Evolutionary conservation across 176 grass and related monocot genomes (phyloP).

Genomic region (Hordeum vulgare): DNA sequence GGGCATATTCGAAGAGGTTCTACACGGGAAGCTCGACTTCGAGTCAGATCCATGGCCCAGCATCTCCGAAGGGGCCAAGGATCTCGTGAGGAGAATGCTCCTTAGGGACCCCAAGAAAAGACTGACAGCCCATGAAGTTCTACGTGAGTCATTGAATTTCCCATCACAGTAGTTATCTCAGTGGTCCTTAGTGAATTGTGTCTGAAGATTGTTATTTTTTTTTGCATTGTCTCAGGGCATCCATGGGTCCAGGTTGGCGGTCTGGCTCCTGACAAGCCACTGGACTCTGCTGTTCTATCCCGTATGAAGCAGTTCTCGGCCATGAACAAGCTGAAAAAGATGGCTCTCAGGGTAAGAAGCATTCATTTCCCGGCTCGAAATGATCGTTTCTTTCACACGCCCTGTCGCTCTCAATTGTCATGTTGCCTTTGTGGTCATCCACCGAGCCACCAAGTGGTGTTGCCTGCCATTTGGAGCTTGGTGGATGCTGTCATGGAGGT

Average conservation of each 20-base stretch:
- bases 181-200: neutral
- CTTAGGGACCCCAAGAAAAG: conserved; percentile 77
- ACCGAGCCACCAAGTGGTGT: neutral
- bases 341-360: conserved; percentile 61
- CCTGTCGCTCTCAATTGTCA: neutral
- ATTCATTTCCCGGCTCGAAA: neutral
- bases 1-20: conserved; percentile 92
- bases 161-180: neutral
- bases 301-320: conserved; percentile 92
- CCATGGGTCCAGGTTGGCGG: conserved; percentile 87
- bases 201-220: neutral
- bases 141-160: conserved; percentile 43
- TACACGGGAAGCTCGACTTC: conserved; percentile 79
- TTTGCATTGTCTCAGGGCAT: conserved; percentile 52
- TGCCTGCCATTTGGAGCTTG: neutral
- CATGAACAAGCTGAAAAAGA: conserved; percentile 94
- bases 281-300: conserved; percentile 82
- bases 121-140: conserved; percentile 81
- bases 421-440: conserved; percentile 1
- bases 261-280: conserved; percentile 71
- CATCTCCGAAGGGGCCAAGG: conserved; percentile 85
- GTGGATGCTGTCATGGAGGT: neutral
- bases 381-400: neutral
- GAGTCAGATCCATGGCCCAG: conserved; percentile 87
- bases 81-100: conserved; percentile 91